Evolutionary conservation across 345 rosid species (phyloP).

Genomic region (Garcia nutans): DNA sequence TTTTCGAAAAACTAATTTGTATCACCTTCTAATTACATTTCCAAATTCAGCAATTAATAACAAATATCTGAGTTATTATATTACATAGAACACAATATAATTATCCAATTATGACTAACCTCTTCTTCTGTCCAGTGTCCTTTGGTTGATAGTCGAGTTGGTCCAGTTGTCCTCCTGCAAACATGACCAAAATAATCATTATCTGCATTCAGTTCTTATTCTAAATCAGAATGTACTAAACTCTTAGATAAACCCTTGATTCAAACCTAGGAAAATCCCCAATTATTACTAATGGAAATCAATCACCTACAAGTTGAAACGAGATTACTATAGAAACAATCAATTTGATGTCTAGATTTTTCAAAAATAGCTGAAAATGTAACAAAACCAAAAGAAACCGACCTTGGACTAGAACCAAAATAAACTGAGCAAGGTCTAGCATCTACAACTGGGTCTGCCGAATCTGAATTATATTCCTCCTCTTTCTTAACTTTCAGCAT

Average conservation of each 20-base stretch:
- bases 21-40: background rate
- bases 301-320: background rate
- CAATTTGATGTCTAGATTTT: background rate
- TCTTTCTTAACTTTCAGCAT: conserved; percentile 18
- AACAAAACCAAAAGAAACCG: background rate
- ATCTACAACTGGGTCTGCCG: conserved; percentile 4
- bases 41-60: background rate
- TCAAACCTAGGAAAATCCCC: background rate
- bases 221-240: background rate
- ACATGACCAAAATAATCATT: background rate
- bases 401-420: conserved; percentile 1
- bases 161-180: conserved; percentile 34
- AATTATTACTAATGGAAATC: background rate
- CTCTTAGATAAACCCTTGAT: background rate
- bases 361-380: background rate
- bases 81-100: background rate
- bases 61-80: background rate
- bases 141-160: conserved; percentile 28
- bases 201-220: background rate
- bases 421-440: conserved; percentile 24
- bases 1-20: background rate
- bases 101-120: conserved; percentile 26
- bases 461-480: conserved; percentile 1
- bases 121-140: conserved; percentile 49
- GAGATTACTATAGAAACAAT: background rate